A percentile compares a stretch with the other conserved stretches of the same genome.
These are phyloP conservation scores for Poa pratensis DNA, from an alignment of 176 grass and related monocot species.

Conservation along the genomic window DNA sequence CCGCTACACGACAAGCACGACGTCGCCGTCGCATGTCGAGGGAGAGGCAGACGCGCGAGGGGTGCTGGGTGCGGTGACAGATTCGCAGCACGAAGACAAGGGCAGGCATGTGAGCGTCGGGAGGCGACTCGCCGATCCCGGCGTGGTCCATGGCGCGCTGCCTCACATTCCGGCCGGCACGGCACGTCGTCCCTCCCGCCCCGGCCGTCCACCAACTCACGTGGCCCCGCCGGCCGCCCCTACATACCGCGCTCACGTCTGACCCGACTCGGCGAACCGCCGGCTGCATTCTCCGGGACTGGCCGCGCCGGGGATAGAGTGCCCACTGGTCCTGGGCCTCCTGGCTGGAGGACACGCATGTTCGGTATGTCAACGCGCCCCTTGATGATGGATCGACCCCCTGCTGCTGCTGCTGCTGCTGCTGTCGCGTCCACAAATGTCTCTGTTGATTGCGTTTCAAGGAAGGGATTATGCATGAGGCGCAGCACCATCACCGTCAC, in stretches of 20 bases:
- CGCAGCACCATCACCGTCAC: conserved; percentile 14
- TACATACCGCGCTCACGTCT: no score
- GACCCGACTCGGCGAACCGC: no score
- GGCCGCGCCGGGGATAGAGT: background rate
- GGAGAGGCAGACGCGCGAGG: no score
- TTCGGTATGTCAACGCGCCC: conserved; percentile 33
- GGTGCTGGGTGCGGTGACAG: no score
- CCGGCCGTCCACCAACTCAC: background rate
- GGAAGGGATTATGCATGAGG: conserved; percentile 18
- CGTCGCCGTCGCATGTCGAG: no score
- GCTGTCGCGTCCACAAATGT: conserved; percentile 27
- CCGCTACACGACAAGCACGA: no score
- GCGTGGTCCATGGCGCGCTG: conserved; percentile 32
- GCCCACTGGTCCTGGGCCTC: conserved; percentile 12
- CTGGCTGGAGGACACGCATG: conserved; percentile 5
- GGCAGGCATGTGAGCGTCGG: no score
- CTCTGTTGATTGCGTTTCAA: conserved; percentile 43
- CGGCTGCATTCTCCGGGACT: background rate
- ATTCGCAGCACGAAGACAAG: no score
- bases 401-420: background rate
- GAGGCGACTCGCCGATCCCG: background rate
- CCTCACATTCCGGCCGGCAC: conserved; percentile 39
- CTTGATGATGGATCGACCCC: background rate
- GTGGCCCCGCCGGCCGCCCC: background rate
- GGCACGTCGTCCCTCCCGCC: background rate